Evolutionary conservation across 768 basidiomycete species (phyloP).

Genomic region (Suillus fuscotomentosus): DNA sequence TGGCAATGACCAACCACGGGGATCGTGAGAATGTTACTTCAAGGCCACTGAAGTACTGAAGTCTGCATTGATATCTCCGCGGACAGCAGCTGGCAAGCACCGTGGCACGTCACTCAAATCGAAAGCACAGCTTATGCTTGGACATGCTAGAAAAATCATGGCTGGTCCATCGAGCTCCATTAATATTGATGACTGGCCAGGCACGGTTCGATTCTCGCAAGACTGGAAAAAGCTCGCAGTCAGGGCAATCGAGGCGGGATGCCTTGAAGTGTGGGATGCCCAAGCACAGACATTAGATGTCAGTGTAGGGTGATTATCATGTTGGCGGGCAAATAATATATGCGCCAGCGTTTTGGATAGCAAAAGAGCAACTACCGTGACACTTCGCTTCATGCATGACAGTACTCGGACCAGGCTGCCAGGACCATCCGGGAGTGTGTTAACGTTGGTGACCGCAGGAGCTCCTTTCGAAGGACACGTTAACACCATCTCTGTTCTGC

Average conservation of each 20-base stretch:
- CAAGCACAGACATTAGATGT: too few species aligned
- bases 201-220: background rate
- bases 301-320: background rate
- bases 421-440: too few species aligned
- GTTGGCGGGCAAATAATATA: too few species aligned
- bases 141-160: too few species aligned
- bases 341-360: background rate
- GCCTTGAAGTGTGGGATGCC: background rate
- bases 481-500: too few species aligned
- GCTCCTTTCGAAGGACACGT: too few species aligned
- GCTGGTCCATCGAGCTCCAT: background rate
- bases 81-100: background rate
- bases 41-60: background rate
- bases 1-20: background rate
- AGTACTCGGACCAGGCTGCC: background rate
- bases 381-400: background rate
- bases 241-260: background rate
- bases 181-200: background rate
- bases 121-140: background rate
- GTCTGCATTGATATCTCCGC: background rate
- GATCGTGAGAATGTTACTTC: background rate
- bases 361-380: background rate
- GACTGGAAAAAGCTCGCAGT: background rate
- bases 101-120: too few species aligned
- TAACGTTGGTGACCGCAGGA: too few species aligned